Conservation (phyloP, 2,329 filamentous ascomycete species). For the Ramichloridium luteum region DNA sequence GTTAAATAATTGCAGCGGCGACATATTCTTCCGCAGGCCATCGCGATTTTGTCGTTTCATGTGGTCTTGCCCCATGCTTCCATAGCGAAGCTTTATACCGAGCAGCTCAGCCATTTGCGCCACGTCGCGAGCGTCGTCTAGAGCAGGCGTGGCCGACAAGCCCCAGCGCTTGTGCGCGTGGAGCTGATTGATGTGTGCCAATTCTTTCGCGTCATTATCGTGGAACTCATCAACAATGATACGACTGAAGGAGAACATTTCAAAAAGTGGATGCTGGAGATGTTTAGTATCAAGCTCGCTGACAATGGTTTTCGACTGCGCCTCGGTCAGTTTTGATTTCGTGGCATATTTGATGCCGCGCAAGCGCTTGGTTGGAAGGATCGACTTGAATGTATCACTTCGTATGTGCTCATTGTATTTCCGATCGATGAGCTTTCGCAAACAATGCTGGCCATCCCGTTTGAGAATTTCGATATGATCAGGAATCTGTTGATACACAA, state of each 20-base stretch:
- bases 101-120: conserved; percentile 47
- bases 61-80: conserved; percentile 36
- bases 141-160: conserved; percentile 49
- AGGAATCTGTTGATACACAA: conserved; percentile 31
- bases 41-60: conserved; percentile 37
- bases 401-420: conserved; percentile 19
- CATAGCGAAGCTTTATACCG: conserved; percentile 42
- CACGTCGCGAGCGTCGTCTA: conserved; percentile 47
- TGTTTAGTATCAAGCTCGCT: conserved; percentile 7
- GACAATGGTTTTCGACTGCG: too few relatives aligned
- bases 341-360: conserved; percentile 17
- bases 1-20: conserved; percentile 44
- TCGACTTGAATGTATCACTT: conserved; percentile 26
- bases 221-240: conserved; percentile 55
- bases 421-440: conserved; percentile 19
- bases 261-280: conserved; percentile 30
- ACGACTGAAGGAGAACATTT: conserved; percentile 49
- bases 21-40: conserved; percentile 31
- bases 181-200: conserved; percentile 33
- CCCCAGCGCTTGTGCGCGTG: conserved; percentile 46
- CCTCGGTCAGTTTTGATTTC: too few relatives aligned
- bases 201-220: conserved; percentile 36
- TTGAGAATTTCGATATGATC: conserved; percentile 29
- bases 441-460: conserved; percentile 19
- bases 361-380: conserved; percentile 28